Evolutionary conservation across 2,329 filamentous ascomycete genomes (phyloP).

Genomic region (Atkinsonella hypoxylon): DNA sequence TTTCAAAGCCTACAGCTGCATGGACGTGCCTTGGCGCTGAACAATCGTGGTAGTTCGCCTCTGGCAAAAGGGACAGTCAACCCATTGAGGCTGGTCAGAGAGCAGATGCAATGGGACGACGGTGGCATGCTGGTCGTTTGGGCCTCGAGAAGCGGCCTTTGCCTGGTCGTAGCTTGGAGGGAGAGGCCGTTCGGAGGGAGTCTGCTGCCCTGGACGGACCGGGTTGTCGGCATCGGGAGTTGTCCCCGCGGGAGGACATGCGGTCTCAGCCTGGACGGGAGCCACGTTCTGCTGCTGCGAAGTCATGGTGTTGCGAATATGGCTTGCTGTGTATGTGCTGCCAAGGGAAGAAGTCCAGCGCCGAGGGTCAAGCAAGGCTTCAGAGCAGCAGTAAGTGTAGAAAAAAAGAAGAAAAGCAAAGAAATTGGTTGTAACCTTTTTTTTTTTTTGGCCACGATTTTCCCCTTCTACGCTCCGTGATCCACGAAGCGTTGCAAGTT

Average conservation of each 20-base stretch:
- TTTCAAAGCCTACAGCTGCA: conserved; percentile 14
- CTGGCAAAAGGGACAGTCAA: conserved; percentile 21
- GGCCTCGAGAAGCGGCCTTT: neutral
- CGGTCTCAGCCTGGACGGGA: neutral
- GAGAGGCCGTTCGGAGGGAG: neutral
- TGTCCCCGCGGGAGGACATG: neutral
- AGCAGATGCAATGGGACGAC: conserved; percentile 14
- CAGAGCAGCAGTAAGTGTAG: too few relatives aligned
- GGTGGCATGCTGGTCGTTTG: neutral
- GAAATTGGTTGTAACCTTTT: too few relatives aligned
- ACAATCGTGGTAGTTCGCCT: conserved; percentile 13
- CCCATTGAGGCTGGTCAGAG: conserved; percentile 14
- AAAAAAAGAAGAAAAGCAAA: too few relatives aligned
- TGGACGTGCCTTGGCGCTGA: conserved; percentile 13
- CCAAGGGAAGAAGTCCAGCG: neutral
- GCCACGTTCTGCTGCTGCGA: neutral
- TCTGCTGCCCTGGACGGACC: neutral
- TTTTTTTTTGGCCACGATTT: too few relatives aligned
- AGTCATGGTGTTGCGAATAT: neutral
- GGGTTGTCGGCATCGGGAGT: neutral
- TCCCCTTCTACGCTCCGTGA: too few relatives aligned
- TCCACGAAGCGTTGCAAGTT: too few relatives aligned
- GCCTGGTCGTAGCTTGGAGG: conserved; percentile 1
- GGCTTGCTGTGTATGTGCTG: neutral
- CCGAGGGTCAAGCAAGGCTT: too few relatives aligned